Conservation (phyloP, 257 asterid genomes). For the Cinchona pubescens region DNA sequence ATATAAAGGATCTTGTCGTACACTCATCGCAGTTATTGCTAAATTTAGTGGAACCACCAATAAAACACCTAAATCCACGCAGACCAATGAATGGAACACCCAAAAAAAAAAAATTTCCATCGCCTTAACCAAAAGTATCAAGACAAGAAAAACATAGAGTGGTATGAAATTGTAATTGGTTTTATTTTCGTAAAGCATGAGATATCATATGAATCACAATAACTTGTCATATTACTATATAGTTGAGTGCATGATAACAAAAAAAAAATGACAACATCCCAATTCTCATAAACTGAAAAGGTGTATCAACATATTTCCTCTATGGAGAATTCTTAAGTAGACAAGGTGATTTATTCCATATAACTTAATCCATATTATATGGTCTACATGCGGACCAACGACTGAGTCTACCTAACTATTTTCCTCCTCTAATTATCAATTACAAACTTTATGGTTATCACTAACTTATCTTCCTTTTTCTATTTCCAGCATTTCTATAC, state of each 20-base stretch:
- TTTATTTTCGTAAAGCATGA: background rate
- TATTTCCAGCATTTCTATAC: background rate
- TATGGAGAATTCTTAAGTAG: too few species aligned
- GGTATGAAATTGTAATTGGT: background rate
- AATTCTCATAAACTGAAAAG: background rate
- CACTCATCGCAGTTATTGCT: conserved; percentile 93
- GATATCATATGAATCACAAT: background rate
- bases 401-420: too few species aligned
- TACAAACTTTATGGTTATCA: background rate
- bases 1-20: conserved; percentile 74
- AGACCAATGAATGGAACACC: background rate
- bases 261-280: background rate
- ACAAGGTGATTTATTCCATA: too few species aligned
- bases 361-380: too few species aligned
- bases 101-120: background rate
- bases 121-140: background rate
- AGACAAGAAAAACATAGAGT: background rate
- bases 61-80: conserved; percentile 41
- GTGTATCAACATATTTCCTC: background rate
- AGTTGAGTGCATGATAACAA: background rate
- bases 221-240: background rate
- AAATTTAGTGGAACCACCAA: conserved; percentile 82
- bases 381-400: too few species aligned
- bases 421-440: too few species aligned
- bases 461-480: background rate